Evolutionary conservation across 305 asterid species (phyloP).

Genomic region (Fraxinus paxiana): DNA sequence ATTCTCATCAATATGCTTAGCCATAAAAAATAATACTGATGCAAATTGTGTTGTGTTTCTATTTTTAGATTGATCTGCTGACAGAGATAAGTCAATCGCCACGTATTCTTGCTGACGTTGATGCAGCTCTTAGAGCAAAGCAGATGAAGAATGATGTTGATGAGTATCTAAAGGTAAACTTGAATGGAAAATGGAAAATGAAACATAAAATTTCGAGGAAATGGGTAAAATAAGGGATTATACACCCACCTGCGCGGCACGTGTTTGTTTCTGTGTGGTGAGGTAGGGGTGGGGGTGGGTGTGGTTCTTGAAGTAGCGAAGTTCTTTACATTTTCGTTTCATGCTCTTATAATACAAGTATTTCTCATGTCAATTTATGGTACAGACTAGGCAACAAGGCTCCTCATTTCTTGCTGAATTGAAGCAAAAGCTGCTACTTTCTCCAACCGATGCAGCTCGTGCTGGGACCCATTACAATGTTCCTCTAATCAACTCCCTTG

Average conservation of each 20-base stretch:
- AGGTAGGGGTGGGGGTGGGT: no score
- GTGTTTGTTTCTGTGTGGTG: no score
- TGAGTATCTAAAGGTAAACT: slow-evolving; percentile 84
- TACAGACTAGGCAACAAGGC: slow-evolving; percentile 81
- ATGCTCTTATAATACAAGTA: no score
- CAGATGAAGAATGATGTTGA: slow-evolving; percentile 89
- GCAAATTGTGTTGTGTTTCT: slow-evolving; percentile 8
- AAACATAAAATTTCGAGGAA: neutral
- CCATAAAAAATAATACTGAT: neutral
- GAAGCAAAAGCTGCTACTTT: slow-evolving; percentile 81
- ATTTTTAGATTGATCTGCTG: slow-evolving; percentile 73
- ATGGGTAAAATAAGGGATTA: neutral
- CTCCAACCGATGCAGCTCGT: slow-evolving; percentile 68
- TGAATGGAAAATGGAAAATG: neutral
- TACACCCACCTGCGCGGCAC: neutral
- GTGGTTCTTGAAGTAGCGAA: neutral
- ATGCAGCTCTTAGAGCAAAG: slow-evolving; percentile 81
- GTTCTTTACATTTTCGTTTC: neutral
- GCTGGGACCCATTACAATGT: slow-evolving; percentile 95
- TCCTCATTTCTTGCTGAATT: slow-evolving; percentile 76
- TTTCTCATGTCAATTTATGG: slow-evolving; percentile 12
- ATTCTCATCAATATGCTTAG: neutral
- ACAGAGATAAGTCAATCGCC: slow-evolving; percentile 82
- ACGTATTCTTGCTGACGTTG: slow-evolving; percentile 90
- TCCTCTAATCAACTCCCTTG: slow-evolving; percentile 91